Evolutionary conservation across 352 stramenopile genomes (phyloP), one percentile per base, ranked within the genome.

Genomic region (Phytophthora nicotianae): DNA sequence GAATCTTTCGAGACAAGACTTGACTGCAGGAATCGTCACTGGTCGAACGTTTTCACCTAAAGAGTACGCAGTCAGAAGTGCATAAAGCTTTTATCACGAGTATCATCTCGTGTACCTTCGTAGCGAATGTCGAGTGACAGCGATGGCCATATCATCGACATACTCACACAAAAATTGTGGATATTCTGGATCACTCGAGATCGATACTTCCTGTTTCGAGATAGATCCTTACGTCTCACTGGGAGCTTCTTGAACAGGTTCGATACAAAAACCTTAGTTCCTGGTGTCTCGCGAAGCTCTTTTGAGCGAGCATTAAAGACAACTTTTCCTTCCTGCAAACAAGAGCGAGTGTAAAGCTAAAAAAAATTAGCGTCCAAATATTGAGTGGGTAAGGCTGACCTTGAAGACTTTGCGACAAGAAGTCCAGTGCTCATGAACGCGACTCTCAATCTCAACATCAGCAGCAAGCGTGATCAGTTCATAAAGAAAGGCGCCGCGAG

Each of bases 61-160:
- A 45, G 6, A 26, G 43, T 10, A 38, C 5, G 27, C 26, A 50
- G 40, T 50, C 61, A 11, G 2, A 50, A 70, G 27, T 40, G 48
- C 9, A 21, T 17, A 4, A 47, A 13, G 21, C 59, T 46, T 24
- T 11, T 43, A 50, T 21, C 20, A 33, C 8, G 1, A 24, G 11
- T 13, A 29, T 24, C n/a, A 16, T 27, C 29, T 35, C 9, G 23
- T 61, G 4, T 60, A 77, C 79, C 59, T 63, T 82, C 32, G 66
- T 82, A 87, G 26, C 65, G 71, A 17, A 90, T 50, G 17, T 86
- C 67, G 52, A 93, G 75, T 10, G 85, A 70, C 7, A 93, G 40
- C 2, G 65, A 77, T n/a, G 80, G 81, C 80, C 83, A 91, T 13
- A 94, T 87, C 68, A 96, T 74, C 0, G 83, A 87, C 27, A 91